These are phyloP conservation scores for Eucalyptus decipiens DNA, from an alignment of 345 rosid species.

Conservation along the genomic window DNA sequence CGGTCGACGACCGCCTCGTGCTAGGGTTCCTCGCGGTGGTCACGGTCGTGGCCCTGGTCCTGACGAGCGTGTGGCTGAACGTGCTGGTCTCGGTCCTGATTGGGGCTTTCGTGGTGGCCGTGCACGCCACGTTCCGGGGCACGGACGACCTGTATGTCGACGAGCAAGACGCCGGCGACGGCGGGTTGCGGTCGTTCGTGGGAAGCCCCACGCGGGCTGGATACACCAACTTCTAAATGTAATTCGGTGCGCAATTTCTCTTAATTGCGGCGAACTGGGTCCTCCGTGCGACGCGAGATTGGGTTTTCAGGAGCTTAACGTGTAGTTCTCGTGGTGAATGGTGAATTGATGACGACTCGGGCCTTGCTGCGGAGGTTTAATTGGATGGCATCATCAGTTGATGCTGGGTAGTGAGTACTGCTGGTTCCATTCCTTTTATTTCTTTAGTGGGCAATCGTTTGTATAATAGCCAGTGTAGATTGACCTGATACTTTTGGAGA, in stretches of 20 bases:
- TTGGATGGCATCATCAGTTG: background rate
- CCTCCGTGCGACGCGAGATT: background rate
- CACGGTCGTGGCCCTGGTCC: slow-evolving; percentile 32
- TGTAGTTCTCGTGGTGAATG: background rate
- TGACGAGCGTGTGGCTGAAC: slow-evolving; percentile 53
- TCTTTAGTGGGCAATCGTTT: background rate
- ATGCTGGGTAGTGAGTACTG: background rate
- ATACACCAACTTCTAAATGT: slow-evolving; percentile 16
- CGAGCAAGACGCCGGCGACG: slow-evolving; percentile 18
- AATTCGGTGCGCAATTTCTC: background rate
- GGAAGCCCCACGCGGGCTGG: slow-evolving; percentile 33
- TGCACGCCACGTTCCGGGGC: slow-evolving; percentile 40
- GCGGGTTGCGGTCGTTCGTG: slow-evolving; percentile 32
- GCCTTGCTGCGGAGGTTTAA: background rate
- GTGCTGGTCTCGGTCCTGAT: slow-evolving; percentile 44
- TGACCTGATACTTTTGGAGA: background rate
- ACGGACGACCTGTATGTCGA: slow-evolving; percentile 42
- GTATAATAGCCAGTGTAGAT: background rate
- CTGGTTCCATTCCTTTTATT: background rate
- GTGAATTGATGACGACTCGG: background rate
- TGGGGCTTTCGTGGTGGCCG: slow-evolving; percentile 16
- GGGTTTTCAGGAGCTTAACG: background rate
- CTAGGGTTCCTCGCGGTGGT: slow-evolving; percentile 21
- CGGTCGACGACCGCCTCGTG: slow-evolving; percentile 47
- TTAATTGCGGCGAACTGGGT: background rate